Evolutionary conservation across 2,329 filamentous ascomycete species (phyloP), one percentile per base, ranked within the genome.

Genomic region (Madurella mycetomatis): DNA sequence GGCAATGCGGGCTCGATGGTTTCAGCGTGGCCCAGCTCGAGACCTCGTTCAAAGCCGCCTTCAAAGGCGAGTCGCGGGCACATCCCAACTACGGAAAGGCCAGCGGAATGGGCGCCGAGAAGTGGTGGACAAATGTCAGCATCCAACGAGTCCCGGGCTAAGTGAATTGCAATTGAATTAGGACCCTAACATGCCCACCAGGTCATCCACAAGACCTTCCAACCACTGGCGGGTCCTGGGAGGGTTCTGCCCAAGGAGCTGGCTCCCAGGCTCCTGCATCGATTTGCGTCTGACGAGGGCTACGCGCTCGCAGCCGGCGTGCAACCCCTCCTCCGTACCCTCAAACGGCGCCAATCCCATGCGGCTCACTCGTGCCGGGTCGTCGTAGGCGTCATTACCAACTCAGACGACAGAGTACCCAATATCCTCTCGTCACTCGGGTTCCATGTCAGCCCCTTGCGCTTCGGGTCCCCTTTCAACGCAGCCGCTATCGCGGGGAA

Each of bases 351-450:
- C 4, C 30, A 32, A 9, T 30, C 34, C 9, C 12, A 12, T 17
- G 37, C n/a, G 37, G 11, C 2, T 13, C 12, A 18, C 25, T 12
- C 73, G 62, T 60, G 69, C 13, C 66, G 64, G 12, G 71, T 76
- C 4, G 68, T 82, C 1, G 69, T 83, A 5, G 83, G 82, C 25
- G 71, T 86, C 5, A 74, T 86, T 48, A 82, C 82, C 11, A 86
- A 86, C 64, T 85, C 82, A 0, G 83, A 87, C 60, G 75, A 81
- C 62, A 73, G 83, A n/a, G 78, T 85, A 0, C 74, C 77, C 0
- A 66, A 67, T 25, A 74, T 86, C 18, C 66, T 86, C 4, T 67
- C 72, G 0, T 80, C 79, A 0, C 67, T 85, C 4, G 80, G 79
- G 1, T 61, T 86, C 30, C 66, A 64, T 2, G 70, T 84, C 2